These are phyloP conservation scores for Potentilla sterilis DNA, from an alignment of 306 rosid species.

Conservation along the genomic window DNA sequence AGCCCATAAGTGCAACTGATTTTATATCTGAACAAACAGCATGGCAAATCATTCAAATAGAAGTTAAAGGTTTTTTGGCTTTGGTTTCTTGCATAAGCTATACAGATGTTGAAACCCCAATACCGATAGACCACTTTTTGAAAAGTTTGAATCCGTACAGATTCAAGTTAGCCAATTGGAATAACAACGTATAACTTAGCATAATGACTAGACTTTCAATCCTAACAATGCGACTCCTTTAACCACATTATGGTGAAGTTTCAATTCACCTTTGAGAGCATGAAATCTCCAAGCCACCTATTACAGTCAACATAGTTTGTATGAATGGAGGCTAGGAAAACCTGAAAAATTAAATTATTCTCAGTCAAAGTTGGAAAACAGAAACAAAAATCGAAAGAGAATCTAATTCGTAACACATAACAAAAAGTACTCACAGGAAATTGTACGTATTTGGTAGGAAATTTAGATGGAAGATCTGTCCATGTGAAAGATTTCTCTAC, in stretches of 20 bases:
- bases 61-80: neutral
- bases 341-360: slow-evolving; percentile 43
- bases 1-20: neutral
- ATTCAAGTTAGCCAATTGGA: neutral
- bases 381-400: neutral
- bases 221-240: neutral
- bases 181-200: neutral
- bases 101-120: neutral
- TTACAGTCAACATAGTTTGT: slow-evolving; percentile 93
- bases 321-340: slow-evolving; percentile 76
- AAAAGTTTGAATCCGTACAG: neutral
- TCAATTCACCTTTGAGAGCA: slow-evolving; percentile 84
- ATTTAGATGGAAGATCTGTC: slow-evolving; percentile 94
- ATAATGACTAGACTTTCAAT: neutral
- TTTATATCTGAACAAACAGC: neutral
- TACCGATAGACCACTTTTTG: neutral
- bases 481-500: slow-evolving; percentile 93
- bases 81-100: neutral
- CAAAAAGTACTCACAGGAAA: slow-evolving; percentile 70
- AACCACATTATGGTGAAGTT: slow-evolving; percentile 20
- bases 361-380: slow-evolving; percentile 18
- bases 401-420: slow-evolving; percentile 19
- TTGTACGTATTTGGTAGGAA: slow-evolving; percentile 94
- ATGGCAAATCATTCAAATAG: neutral
- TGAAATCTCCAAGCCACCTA: slow-evolving; percentile 97